A percentile compares a stretch with the other conserved stretches of the same genome.
These are phyloP conservation scores for Pseudonitzschia delicatissima DNA, from an alignment of 108 stramenopile species.

Conservation along the genomic window DNA sequence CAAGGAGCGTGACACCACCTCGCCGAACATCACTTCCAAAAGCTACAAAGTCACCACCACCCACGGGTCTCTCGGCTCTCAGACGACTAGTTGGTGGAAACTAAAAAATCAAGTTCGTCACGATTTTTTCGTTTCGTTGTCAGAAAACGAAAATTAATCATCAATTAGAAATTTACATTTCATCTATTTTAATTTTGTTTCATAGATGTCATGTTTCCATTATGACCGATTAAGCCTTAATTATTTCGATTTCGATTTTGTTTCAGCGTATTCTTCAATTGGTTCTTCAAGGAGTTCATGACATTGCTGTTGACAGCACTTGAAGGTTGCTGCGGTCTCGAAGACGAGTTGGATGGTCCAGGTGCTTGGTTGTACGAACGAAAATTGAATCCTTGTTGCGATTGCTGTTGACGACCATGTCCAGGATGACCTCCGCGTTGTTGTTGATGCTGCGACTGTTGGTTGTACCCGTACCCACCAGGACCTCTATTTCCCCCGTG, in stretches of 20 bases:
- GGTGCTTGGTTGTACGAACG: slow-evolving; percentile 21
- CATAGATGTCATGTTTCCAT: too few species aligned
- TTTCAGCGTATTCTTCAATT: slow-evolving; percentile 76
- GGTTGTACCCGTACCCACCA: background rate
- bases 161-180: too few species aligned
- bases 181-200: too few species aligned
- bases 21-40: background rate
- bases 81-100: background rate
- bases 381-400: slow-evolving; percentile 36
- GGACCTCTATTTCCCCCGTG: background rate
- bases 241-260: slow-evolving; percentile 38
- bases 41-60: background rate
- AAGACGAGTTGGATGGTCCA: slow-evolving; percentile 7
- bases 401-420: slow-evolving; percentile 17
- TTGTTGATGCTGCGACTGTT: slow-evolving; percentile 15
- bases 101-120: too few species aligned
- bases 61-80: background rate
- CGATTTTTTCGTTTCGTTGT: too few species aligned
- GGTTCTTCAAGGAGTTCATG: slow-evolving; percentile 73
- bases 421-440: slow-evolving; percentile 17
- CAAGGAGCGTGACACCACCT: background rate
- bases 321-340: slow-evolving; percentile 13
- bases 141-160: too few species aligned
- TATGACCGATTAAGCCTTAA: too few species aligned
- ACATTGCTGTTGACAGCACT: slow-evolving; percentile 39